These are phyloP conservation scores for Castanea crenata DNA, from an alignment of 306 rosid genomes.

Conservation along the genomic window DNA sequence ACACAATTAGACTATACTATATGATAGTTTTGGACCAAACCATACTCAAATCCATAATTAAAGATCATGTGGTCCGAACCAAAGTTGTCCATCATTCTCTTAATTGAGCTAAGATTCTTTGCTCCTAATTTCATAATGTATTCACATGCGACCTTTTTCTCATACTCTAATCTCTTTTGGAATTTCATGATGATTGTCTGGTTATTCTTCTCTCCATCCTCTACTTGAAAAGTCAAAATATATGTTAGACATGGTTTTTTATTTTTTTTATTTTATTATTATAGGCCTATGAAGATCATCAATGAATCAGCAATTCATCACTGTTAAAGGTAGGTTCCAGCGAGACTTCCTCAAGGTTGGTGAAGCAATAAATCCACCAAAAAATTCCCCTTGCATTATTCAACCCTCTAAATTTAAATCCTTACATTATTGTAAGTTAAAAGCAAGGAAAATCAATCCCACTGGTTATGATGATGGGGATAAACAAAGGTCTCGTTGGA, in stretches of 20 bases:
- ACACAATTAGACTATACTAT: neutral
- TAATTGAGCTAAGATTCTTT: neutral
- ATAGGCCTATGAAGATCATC: neutral
- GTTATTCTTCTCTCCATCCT: neutral
- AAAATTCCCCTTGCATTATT: too few species aligned
- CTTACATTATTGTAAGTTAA: too few species aligned
- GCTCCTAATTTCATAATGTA: neutral
- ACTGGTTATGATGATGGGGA: too few species aligned
- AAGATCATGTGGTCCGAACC: conserved; percentile 3
- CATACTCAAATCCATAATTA: neutral
- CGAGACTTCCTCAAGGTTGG: too few species aligned
- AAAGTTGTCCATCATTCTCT: neutral
- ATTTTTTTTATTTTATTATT: neutral
- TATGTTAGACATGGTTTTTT: neutral
- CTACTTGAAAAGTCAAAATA: neutral
- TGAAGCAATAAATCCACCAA: too few species aligned
- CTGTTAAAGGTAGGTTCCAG: neutral
- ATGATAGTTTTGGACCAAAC: neutral
- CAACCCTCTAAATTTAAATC: too few species aligned
- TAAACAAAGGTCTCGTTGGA: too few species aligned
- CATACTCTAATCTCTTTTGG: neutral
- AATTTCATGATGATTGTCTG: conserved; percentile 3
- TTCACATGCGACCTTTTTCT: neutral
- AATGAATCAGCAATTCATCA: neutral
- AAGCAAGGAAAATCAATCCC: too few species aligned